phyloP scores from a whole-genome alignment of 108 stramenopile species.

The Skeletonema tropicum region DNA sequence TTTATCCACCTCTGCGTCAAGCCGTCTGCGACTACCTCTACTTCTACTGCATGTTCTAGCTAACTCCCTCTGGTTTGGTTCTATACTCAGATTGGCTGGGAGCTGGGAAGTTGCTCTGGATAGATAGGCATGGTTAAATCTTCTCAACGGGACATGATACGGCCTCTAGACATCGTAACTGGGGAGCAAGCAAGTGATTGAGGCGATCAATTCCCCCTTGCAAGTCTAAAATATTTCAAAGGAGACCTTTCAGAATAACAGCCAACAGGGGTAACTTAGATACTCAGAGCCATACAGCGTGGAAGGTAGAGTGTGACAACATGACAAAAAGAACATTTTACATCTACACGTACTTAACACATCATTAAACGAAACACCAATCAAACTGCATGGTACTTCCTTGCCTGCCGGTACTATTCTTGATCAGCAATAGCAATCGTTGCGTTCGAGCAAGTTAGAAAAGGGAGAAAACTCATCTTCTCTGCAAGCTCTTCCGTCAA shows the following conservation, averaged over 20 bases:
- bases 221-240: constrained; percentile 25
- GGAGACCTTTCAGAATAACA: constrained; percentile 21
- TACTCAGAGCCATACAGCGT: background rate
- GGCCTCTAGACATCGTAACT: background rate
- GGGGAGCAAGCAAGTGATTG: constrained; percentile 19
- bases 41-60: too few relatives aligned
- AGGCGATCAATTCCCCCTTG: constrained; percentile 3
- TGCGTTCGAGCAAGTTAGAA: constrained; percentile 19
- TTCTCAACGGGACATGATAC: too few relatives aligned
- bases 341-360: too few relatives aligned
- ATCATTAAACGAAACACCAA: too few relatives aligned
- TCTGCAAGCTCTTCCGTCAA: constrained; percentile 27
- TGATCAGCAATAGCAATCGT: background rate
- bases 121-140: too few relatives aligned
- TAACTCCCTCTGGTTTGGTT: too few relatives aligned
- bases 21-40: too few relatives aligned
- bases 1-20: too few relatives aligned
- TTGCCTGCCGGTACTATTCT: too few relatives aligned
- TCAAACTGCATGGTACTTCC: too few relatives aligned
- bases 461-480: constrained; percentile 36
- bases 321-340: background rate
- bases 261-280: background rate
- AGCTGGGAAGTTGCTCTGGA: too few relatives aligned
- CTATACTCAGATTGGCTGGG: too few relatives aligned
- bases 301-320: background rate